Base-by-base conservation (phyloP, 371 early-diverging fungal species). In the Mucor piriformis region DNA sequence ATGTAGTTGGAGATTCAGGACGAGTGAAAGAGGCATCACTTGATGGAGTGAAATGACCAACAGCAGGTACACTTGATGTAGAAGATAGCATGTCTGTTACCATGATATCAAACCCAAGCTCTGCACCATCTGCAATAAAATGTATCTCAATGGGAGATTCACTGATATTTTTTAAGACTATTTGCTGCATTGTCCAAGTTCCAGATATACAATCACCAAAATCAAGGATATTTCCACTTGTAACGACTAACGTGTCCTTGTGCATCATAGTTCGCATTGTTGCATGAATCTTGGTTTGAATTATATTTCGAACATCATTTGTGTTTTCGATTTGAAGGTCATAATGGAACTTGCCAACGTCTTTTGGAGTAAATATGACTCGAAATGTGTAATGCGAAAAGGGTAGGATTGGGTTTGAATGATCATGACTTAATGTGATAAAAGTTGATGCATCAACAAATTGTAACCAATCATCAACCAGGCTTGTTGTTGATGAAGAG, bases 161-260 rank as follows among this genome's bases (percentile, higher is more conserved):
- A n/a, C 89, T 80, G 11, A 91, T 76, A 67, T 95, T 96, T 37
- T 83, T 85, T 34, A 96, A 69, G 1, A 84, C 73, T 3, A 96
- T 69, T 12, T 82, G 78, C 49, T 87, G 84, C 51, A 79, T 81
- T 40, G 82, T 82, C 89, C 90, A 89, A 20, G 71, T 58, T 18
- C 95, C 95, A 29, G 91, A 83, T 46, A 82, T 83, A 62, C 93
- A 92, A 61, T 93, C 92, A 25, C 95, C 95, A 81, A 96, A 96
- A 68, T 96, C 95, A 29, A 96, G 57, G 6, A 82, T 74, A 32
- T 73, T 83, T 1, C 87, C 90, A 51, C 81, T 84, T 51, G 83
- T 83, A 21, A 95, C 79, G 0, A 85, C 70, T 37, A 89, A 67
- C 0, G 84, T 74, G 43, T 91, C 92, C 57, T 90, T 88, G 21